Conservation (phyloP, 2,329 filamentous ascomycete species). For the Domatiomyces globalis region DNA sequence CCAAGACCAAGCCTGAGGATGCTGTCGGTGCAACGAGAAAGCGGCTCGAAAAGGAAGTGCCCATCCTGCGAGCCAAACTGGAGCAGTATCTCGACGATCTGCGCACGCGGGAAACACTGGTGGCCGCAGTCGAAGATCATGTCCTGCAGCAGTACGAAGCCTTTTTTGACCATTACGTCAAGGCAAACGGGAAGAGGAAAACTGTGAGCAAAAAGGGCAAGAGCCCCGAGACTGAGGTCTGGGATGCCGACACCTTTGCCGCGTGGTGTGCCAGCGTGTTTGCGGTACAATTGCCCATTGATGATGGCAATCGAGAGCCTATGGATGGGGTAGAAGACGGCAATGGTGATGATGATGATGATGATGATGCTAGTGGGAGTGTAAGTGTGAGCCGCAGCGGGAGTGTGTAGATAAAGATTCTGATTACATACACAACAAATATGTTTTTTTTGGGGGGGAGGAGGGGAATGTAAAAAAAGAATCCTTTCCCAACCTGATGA, state of each 20-base stretch:
- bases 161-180: constrained; percentile 42
- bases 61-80: constrained; percentile 40
- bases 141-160: constrained; percentile 50
- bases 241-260: constrained; percentile 50
- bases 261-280: constrained; percentile 50
- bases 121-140: constrained; percentile 50
- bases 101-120: constrained; percentile 51
- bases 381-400: constrained; percentile 14
- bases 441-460: too few relatives aligned
- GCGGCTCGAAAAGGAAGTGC: constrained; percentile 44
- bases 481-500: too few relatives aligned
- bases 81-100: constrained; percentile 50
- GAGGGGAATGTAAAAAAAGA: too few relatives aligned
- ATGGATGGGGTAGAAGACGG: too few relatives aligned
- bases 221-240: constrained; percentile 46
- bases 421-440: neutral
- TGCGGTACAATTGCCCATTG: constrained; percentile 24
- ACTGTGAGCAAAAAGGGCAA: constrained; percentile 40
- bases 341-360: constrained; percentile 21
- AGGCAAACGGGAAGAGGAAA: constrained; percentile 21
- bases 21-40: constrained; percentile 37
- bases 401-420: constrained; percentile 7
- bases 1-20: constrained; percentile 20
- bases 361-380: constrained; percentile 7
- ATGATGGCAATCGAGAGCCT: constrained; percentile 16